Conservation (phyloP, 208 protist species). For the Leishmania aethiopica region DNA sequence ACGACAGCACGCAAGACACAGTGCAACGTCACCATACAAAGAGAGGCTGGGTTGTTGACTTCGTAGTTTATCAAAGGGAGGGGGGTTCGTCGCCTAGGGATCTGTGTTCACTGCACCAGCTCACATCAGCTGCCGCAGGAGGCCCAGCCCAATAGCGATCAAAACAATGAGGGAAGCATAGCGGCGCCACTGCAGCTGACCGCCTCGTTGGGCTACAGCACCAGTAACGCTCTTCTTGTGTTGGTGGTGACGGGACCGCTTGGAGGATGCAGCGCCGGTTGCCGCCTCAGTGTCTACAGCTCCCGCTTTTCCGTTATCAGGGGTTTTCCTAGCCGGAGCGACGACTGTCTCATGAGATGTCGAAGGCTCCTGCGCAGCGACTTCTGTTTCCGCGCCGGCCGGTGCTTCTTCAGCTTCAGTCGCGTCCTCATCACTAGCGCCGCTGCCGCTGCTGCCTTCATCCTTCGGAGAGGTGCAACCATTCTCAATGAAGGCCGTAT, state of each 20-base stretch:
- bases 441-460: background rate
- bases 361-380: background rate
- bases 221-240: background rate
- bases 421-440: background rate
- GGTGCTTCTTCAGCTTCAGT: background rate
- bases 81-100: background rate
- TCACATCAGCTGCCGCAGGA: constrained; percentile 18
- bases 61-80: too few species aligned
- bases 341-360: background rate
- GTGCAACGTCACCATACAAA: background rate
- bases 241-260: background rate
- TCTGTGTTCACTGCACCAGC: background rate
- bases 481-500: constrained; percentile 29
- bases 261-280: background rate
- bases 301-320: background rate
- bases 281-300: background rate
- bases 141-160: constrained; percentile 17
- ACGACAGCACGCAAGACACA: background rate
- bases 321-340: background rate
- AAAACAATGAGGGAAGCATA: constrained; percentile 23
- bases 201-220: background rate
- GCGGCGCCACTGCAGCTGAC: constrained; percentile 16
- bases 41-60: background rate
- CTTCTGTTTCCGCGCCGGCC: background rate
- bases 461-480: background rate